A percentile compares a stretch with the other conserved stretches of the same genome.
Evolutionary conservation across 768 basidiomycete genomes (phyloP).

Genomic region (Pulveroboletus sp.): DNA sequence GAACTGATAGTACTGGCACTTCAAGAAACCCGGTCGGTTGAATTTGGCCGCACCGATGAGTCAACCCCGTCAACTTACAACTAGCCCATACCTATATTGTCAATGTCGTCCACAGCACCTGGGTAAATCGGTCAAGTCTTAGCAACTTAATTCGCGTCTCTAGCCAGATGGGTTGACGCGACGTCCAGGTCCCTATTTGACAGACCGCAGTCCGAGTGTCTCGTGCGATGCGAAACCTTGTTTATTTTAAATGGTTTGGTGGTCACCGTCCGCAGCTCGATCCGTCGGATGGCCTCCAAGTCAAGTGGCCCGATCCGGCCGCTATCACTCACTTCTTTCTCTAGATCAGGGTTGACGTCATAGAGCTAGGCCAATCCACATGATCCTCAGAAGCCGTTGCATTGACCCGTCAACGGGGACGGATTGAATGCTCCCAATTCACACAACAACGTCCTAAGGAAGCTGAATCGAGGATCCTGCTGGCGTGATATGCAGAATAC

Average conservation of each 20-base stretch:
- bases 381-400: background rate
- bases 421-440: background rate
- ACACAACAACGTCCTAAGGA: too few relatives aligned
- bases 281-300: background rate
- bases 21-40: too few relatives aligned
- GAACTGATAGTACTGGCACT: too few relatives aligned
- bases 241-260: background rate
- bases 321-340: background rate
- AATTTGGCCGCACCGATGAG: too few relatives aligned
- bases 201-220: background rate
- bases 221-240: background rate
- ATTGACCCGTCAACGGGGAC: background rate
- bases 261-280: background rate
- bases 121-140: background rate
- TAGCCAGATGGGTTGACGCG: background rate
- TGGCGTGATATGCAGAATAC: background rate
- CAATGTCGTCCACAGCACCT: too few relatives aligned
- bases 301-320: background rate
- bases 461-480: background rate
- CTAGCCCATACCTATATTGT: too few relatives aligned
- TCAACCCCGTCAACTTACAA: conserved; percentile 10
- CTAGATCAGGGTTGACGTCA: background rate
- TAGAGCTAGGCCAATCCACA: background rate
- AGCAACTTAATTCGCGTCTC: background rate
- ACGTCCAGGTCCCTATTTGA: background rate